Evolutionary conservation across 2,329 filamentous ascomycete genomes (phyloP).

Genomic region (Fusarium sp.): DNA sequence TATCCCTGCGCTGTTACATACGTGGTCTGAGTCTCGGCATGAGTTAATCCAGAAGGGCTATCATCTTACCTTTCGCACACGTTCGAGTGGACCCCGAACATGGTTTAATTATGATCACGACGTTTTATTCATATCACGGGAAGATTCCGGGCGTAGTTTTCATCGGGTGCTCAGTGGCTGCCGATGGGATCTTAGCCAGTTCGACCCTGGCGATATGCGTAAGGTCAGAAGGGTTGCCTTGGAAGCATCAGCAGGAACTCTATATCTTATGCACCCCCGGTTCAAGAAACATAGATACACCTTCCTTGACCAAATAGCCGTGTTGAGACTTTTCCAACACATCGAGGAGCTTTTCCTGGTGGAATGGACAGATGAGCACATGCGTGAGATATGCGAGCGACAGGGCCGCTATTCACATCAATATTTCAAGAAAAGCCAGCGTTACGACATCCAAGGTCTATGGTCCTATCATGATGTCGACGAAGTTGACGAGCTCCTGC

Average conservation of each 20-base stretch:
- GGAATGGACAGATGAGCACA: not conserved
- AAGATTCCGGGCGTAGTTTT: not conserved
- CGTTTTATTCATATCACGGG: not conserved
- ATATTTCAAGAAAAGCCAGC: not conserved
- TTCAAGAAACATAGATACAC: fast-evolving
- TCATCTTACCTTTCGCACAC: not conserved
- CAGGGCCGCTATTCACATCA: not conserved
- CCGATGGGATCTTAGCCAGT: not conserved
- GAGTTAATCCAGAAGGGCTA: not conserved
- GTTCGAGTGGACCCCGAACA: not conserved
- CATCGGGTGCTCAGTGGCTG: not conserved
- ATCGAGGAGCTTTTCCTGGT: not conserved
- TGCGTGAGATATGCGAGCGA: not conserved
- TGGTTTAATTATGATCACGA: not conserved
- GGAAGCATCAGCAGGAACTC: not conserved
- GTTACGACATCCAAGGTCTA: not conserved
- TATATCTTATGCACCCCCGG: not conserved
- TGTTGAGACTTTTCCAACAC: not conserved
- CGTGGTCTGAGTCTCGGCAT: not conserved
- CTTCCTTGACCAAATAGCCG: not conserved
- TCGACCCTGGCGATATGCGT: too few species aligned
- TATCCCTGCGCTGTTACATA: not conserved
- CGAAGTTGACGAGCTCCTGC: not conserved
- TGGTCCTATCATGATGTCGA: not conserved
- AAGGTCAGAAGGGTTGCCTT: not conserved